A percentile compares a stretch with the other conserved stretches of the same genome.
phyloP scores from a whole-genome alignment of 2,329 filamentous ascomycete species.

The Fusarium sp. region DNA sequence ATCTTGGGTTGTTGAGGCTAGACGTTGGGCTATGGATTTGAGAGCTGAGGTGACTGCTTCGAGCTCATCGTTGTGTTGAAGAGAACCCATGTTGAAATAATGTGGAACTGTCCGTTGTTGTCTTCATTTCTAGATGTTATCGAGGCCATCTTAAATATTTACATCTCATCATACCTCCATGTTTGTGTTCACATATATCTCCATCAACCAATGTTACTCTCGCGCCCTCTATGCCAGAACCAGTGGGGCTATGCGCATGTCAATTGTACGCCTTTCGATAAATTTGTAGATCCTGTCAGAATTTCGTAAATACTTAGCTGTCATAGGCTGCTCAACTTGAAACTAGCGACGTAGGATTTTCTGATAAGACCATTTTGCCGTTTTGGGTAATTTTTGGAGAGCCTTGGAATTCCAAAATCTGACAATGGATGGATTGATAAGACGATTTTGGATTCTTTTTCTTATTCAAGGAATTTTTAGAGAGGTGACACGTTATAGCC shows the following conservation, averaged over 20 bases:
- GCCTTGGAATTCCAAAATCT: not conserved
- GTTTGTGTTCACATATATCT: not conserved
- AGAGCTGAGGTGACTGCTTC: slow-evolving; percentile 14
- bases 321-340: slow-evolving; percentile 12
- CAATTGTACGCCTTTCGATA: slow-evolving; percentile 17
- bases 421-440: not conserved
- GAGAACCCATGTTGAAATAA: not conserved
- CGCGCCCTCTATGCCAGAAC: slow-evolving; percentile 1
- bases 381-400: slow-evolving; percentile 10
- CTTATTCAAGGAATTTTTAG: not conserved
- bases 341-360: not conserved
- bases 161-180: not conserved
- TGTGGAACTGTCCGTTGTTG: not conserved
- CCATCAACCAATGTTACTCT: not conserved
- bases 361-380: not conserved
- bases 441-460: no score
- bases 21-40: slow-evolving; percentile 2
- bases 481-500: no score
- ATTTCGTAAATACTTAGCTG: not conserved
- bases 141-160: not conserved
- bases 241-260: slow-evolving; percentile 13
- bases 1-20: slow-evolving; percentile 18
- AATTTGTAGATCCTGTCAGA: slow-evolving; percentile 10
- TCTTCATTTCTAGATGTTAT: not conserved
- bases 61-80: slow-evolving; percentile 12